Base-by-base conservation (phyloP, 371 early-diverging fungal species). In the Umbelopsis sp. region DNA sequence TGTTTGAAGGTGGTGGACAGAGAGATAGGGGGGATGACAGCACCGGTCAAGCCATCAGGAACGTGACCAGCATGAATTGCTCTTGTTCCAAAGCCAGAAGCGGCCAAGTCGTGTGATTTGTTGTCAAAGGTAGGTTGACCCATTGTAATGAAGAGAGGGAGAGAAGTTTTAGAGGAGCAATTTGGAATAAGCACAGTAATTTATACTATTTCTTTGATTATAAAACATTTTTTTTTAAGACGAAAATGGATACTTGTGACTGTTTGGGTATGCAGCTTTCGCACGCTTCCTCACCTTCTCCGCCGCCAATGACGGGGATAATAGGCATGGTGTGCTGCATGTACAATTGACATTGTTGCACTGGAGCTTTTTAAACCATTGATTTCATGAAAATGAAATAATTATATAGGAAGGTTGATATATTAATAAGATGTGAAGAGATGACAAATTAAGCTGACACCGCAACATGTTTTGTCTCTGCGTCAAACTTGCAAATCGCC, bases 1-100 rank as follows among this genome's bases (percentile, higher is more conserved):
- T 98, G 98, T 81, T 91, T 91, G 79, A 95, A 98, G 18, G 99
- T 98, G 44, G 99, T 98, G 3, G 97, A 96, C 65, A 98, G 88
- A 38, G 94, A 94, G 63, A 98, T 86, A 10, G 99, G 88, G 50
- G 99, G 98, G 69, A 98, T 97, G 12, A 98, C 98, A 50, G 99
- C 99, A 65, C 86, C 86, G 25, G 97, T 97, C 66, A 82, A 77
- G 32, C 92, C 85, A 76, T 96, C 97, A 64, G 95, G 94, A 51
- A 87, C 84, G 72, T 94, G 93, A 44, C 96, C 97, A 66, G 94
- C 94, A 74, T 98, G 98, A 69, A 98, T 89, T 64, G 97, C 97
- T 66, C 89, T 88, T 22, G 98, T 96, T 72, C 90, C 96, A 73
- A 96, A 95, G 48, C 91, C 89, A 66, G 70, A 45, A 68, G 79